Evolutionary conservation across 2,329 filamentous ascomycete species (phyloP).

Genomic region (Tolypocladium tundrense): DNA sequence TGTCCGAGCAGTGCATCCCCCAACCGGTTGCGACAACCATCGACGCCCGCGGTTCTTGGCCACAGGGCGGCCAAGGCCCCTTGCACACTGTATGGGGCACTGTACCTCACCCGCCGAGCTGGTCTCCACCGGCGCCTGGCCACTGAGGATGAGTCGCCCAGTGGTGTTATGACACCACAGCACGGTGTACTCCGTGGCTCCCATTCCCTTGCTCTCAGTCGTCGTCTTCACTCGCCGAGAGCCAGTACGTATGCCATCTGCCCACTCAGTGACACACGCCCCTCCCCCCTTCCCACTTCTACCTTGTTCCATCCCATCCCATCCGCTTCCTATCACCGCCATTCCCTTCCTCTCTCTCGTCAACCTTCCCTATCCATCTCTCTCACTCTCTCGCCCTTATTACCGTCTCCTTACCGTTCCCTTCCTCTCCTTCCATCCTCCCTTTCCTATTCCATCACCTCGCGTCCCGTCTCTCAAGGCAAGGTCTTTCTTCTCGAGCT

Average conservation of each 20-base stretch:
- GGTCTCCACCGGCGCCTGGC: background rate
- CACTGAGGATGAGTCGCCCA: constrained; percentile 1
- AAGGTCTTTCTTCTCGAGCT: constrained; percentile 25
- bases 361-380: constrained; percentile 9
- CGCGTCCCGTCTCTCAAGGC: constrained; percentile 11
- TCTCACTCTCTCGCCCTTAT: constrained; percentile 14
- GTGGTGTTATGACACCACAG: background rate
- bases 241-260: constrained; percentile 2
- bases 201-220: background rate
- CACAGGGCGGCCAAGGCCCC: background rate
- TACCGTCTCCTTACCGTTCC: constrained; percentile 13
- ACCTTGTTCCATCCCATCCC: constrained; percentile 22
- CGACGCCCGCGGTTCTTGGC: background rate
- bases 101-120: background rate
- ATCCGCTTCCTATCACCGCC: constrained; percentile 24
- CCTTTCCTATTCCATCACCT: constrained; percentile 7
- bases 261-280: constrained; percentile 15
- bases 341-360: constrained; percentile 16
- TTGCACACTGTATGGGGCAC: background rate
- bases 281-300: constrained; percentile 17
- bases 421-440: constrained; percentile 16
- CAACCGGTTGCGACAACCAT: background rate
- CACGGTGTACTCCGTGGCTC: background rate
- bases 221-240: background rate
- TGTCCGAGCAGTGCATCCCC: background rate